A percentile compares a stretch with the other conserved stretches of the same genome.
phyloP scores from a whole-genome alignment of 768 basidiomycete species.

The Tricholoma furcatifolium region DNA sequence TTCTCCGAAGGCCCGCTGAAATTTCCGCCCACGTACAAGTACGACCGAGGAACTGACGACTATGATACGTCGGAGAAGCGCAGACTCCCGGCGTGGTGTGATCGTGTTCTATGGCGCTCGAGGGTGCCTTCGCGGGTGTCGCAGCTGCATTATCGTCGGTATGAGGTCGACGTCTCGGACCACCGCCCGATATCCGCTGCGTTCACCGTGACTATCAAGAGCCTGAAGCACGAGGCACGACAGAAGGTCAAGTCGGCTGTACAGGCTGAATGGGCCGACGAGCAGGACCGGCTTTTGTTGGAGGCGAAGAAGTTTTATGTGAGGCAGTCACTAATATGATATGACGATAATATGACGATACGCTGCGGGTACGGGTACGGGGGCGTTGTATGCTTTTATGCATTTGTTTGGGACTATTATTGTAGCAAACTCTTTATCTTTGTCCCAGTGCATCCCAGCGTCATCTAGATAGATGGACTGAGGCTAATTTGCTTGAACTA shows the following conservation, averaged over 20 bases:
- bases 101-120: constrained; percentile 82
- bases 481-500: too few relatives aligned
- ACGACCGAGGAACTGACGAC: constrained; percentile 72
- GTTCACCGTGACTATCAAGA: constrained; percentile 74
- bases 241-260: constrained; percentile 55
- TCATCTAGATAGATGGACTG: too few relatives aligned
- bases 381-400: too few relatives aligned
- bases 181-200: constrained; percentile 86
- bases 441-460: too few relatives aligned
- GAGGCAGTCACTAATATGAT: constrained; percentile 24
- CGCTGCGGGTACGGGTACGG: too few relatives aligned
- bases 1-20: constrained; percentile 82
- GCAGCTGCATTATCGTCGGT: constrained; percentile 72
- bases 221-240: constrained; percentile 58
- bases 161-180: constrained; percentile 87
- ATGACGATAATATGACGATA: too few relatives aligned
- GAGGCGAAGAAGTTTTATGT: constrained; percentile 43
- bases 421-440: too few relatives aligned
- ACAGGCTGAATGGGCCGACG: constrained; percentile 51
- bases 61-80: constrained; percentile 91
- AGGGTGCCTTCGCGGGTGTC: constrained; percentile 55
- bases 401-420: too few relatives aligned
- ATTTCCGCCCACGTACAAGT: constrained; percentile 94
- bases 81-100: constrained; percentile 94
- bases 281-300: constrained; percentile 40